Conservation (phyloP, 1,139 yeast genomes). For the Trichomonascaceae sp. region DNA sequence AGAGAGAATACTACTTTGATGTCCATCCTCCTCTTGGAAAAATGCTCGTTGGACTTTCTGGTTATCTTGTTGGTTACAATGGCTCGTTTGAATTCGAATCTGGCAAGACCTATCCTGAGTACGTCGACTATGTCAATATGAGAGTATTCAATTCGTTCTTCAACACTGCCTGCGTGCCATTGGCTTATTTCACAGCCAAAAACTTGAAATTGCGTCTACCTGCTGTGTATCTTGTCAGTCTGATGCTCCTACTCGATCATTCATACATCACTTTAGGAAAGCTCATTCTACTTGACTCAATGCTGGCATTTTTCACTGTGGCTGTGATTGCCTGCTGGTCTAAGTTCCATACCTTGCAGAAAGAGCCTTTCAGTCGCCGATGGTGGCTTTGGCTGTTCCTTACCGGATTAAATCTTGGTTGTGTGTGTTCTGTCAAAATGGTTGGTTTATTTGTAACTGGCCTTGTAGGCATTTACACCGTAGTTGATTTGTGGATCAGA, state of each 20-base stretch:
- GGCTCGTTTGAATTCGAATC: slow-evolving; percentile 95
- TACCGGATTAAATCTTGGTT: slow-evolving; percentile 81
- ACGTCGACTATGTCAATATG: slow-evolving; percentile 84
- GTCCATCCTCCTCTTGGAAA: slow-evolving; percentile 99
- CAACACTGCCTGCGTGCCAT: slow-evolving; percentile 84
- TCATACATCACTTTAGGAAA: slow-evolving; percentile 86
- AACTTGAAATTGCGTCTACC: slow-evolving; percentile 75
- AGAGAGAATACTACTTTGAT: slow-evolving; percentile 54
- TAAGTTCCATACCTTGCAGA: slow-evolving; percentile 71
- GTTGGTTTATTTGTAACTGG: slow-evolving; percentile 86
- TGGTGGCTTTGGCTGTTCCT: slow-evolving; percentile 93
- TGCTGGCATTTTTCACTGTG: slow-evolving; percentile 87
- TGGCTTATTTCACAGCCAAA: slow-evolving; percentile 88
- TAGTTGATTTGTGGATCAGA: slow-evolving; percentile 65
- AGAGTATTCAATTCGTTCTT: slow-evolving; percentile 88
- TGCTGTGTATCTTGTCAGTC: slow-evolving; percentile 81
- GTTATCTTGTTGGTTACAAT: slow-evolving; percentile 89
- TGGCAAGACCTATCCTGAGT: slow-evolving; percentile 79
- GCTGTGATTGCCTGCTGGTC: slow-evolving; percentile 72
- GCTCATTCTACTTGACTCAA: slow-evolving; percentile 91
- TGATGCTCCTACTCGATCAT: slow-evolving; percentile 81
- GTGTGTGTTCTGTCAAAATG: slow-evolving; percentile 86
- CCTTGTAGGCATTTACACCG: slow-evolving; percentile 78
- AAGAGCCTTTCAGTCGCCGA: slow-evolving; percentile 56
- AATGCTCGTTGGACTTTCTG: slow-evolving; percentile 93